Evolutionary conservation across 371 early-diverging fungal species (phyloP), one percentile per base, ranked within the genome.

Genomic region (Batrachochytrium dendrobatidis): DNA sequence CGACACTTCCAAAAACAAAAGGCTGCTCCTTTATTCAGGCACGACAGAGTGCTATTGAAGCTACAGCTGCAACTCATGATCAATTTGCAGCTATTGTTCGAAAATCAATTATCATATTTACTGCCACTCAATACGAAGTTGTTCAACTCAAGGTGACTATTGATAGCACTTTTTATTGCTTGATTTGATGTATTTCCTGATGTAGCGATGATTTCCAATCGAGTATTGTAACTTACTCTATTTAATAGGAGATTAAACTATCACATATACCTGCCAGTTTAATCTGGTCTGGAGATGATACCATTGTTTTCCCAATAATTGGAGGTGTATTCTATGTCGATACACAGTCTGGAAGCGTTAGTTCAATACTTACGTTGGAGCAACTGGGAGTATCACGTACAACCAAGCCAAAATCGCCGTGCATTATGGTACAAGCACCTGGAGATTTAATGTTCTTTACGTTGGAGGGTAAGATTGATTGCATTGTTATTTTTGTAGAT

Each of bases 71-170:
- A 3, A 4, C 25, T 3, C 28, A 4, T 32, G 51, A 51, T 24
- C 28, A 30, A 32, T 24, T 51, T 24, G 51, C 51, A 18, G 51
- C 51, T n/a, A 22, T 51, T 7, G 25, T 51, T 3, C 51, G 51
- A 3, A 3, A n/a, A 3, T 8, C 51, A 3, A n/a, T 51, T n/a
- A 3, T 51, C 30, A n/a, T 51, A 3, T 51, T 51, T 22, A 32
- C 51, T 3, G 51, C 32, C 3, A 30, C 51, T 18, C 51, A 51
- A 32, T 51, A 51, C 51, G 51, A 51, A 24, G 51, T 51, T n/a
- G n/a, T 51, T 22, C 51, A 48, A 29, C 51, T 51, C 24, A 51
- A 51, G 51, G 51, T 51, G 4, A n/a, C n/a, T n/a, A n/a, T n/a
- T 20, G 39, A 20, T 20, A 15, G 39, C 39, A 17, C 15, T 39